Evolutionary conservation across 345 rosid genomes (phyloP), one percentile per base, ranked within the genome.

Genomic region (Draba incana): DNA sequence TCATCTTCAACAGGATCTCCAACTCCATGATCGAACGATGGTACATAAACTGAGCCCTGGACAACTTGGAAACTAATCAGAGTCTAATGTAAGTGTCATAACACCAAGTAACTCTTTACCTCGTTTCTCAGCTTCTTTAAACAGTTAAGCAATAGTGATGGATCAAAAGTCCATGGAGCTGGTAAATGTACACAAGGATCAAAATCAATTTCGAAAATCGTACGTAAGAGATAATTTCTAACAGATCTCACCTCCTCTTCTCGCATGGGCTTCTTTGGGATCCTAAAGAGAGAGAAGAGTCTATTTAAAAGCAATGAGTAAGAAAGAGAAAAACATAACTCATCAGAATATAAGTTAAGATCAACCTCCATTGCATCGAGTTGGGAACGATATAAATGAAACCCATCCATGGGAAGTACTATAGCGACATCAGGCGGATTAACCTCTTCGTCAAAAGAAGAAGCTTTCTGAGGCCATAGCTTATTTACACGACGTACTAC

Each of bases 111-210:
- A 14, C 52, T 54, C 62, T 70, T 67, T 68, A 94, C 99, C 96
- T 91, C 86, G 30, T 82, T 68, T 78, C 84, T 84, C 77, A 91
- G 66, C 41, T 85, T 86, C 78, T 76, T 83, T 64, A 91, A 80
- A 78, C 98, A 87, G n/a, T 78, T 70, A 27, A 87, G 92, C 10
- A 94, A 75, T 63, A 74, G 76, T 13, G 54, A 44, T 3, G 97
- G 98, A 76, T 84, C 57, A 75, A 89, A 94, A 52, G 98, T 94
- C 99, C 98, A 91, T 2, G 98, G 93, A 82, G 96, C 99, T 91
- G 88, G 72, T 30, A 56, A 62, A 65, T 23, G 64, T 68, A 71
- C 23, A 14, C 10, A 74, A 81, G 63, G 11, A 62, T 72, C 61
- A 62, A 68, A 20, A 53, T 9, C 31, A 37, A 58, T 48, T 57